Percentiles rank a stretch among this genome's conserved stretches.
Evolutionary conservation across 129 eudicot genomes (phyloP).

Genomic region (Pittosporum tobira): DNA sequence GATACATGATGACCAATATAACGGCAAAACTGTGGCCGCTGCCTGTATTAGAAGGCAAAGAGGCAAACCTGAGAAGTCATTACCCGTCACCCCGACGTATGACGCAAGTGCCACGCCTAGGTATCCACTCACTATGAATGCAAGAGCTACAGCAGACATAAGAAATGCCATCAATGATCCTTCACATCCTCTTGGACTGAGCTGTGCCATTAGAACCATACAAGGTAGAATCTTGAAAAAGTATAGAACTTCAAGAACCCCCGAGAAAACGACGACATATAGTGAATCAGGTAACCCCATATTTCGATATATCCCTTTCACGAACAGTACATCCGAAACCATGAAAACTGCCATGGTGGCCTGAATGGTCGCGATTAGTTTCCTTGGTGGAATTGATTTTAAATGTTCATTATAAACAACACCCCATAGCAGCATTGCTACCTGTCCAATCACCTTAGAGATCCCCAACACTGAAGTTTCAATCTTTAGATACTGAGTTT

Average conservation of each 20-base stretch:
- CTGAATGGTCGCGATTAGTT: slow-evolving; percentile 54
- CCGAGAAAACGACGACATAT: slow-evolving; percentile 59
- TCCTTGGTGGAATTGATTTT: slow-evolving; percentile 56
- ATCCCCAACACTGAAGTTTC: slow-evolving; percentile 69
- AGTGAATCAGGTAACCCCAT: slow-evolving; percentile 62
- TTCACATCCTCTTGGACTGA: slow-evolving; percentile 85
- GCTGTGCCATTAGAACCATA: slow-evolving; percentile 63
- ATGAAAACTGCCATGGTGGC: slow-evolving; percentile 48
- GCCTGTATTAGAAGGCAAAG: slow-evolving; percentile 63
- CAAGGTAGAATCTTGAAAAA: slow-evolving; percentile 77
- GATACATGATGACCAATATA: slow-evolving; percentile 56
- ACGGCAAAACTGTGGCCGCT: slow-evolving; percentile 53
- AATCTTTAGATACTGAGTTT: slow-evolving; percentile 56
- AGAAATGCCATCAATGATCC: slow-evolving; percentile 94
- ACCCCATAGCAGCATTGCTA: slow-evolving; percentile 83
- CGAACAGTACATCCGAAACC: slow-evolving; percentile 74
- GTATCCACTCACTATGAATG: slow-evolving; percentile 75
- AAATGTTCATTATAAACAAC: slow-evolving; percentile 44
- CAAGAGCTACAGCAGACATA: slow-evolving; percentile 65
- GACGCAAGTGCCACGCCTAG: slow-evolving; percentile 82
- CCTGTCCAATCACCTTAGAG: slow-evolving; percentile 87
- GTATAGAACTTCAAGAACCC: slow-evolving; percentile 51
- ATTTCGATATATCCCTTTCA: slow-evolving; percentile 47
- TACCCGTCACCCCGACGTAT: slow-evolving; percentile 39
- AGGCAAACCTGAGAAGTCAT: slow-evolving; percentile 59